Evolutionary conservation across 768 basidiomycete genomes (phyloP), one percentile per base, ranked within the genome.

Genomic region (Pleurotus salmoneostramineus): DNA sequence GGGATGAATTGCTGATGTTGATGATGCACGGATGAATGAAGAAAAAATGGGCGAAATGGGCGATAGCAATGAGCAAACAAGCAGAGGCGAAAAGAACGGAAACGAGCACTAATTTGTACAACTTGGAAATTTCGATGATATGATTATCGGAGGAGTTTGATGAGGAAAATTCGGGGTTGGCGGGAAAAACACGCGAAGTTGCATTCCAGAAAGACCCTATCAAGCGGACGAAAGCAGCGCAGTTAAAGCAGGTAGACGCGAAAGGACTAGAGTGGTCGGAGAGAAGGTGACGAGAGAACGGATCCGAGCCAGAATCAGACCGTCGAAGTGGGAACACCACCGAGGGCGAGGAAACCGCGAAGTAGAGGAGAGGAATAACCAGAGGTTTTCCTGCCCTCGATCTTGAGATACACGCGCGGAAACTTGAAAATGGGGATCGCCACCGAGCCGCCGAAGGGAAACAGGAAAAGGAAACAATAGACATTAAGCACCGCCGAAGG

Each of bases 361-460:
- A 43, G 52, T 55, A 55, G 52, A 43, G 14, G 40, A 55, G 52
- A 55, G 52, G 32, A 42, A 55, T 15, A 55, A 40, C 52, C 52
- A 42, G 21, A 37, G 21, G 52, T 43, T 40, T 31, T 14, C 52
- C n/a, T 37, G 14, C 36, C 6, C n/a, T 3, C n/a, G n/a, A 40
- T 40, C 37, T 40, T 40, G 3, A 40, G 8, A n/a, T 10, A 40
- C 8, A 3, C 37, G 8, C 8, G 37, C n/a, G 37, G 10, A 10
- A 15, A 45, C 15, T 17, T 17, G 21, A 27, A 27, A 45, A 15
- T 17, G 44, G 17, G 11, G 44, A 10, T 32, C 27, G 12, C 8
- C 12, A 34, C 48, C 10, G 48, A 32, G 15, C 5, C 10, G 15
- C 8, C 27, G 6, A 8, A 49, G 33, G 48, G 10, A 5, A 4